phyloP scores from a whole-genome alignment of 2,329 filamentous ascomycete species.

The Alternaria panax region DNA sequence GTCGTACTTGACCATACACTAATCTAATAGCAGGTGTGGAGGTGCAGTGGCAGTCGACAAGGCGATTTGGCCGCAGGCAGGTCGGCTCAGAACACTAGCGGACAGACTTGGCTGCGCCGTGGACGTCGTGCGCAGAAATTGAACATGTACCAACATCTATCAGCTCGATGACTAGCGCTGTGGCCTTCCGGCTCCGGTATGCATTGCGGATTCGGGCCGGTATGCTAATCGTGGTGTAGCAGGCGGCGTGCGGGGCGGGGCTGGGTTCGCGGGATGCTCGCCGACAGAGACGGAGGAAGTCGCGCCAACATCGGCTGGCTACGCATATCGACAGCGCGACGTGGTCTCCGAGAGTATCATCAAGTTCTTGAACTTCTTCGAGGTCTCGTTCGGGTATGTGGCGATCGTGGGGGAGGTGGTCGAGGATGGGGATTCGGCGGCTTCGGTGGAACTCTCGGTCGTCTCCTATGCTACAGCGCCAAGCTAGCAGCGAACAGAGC shows the following conservation, averaged over 20 bases:
- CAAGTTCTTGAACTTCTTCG: not conserved
- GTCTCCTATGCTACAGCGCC: not conserved
- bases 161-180: not conserved
- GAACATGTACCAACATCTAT: not conserved
- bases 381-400: not conserved
- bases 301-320: not conserved
- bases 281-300: not conserved
- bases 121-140: not conserved
- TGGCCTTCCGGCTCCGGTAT: not conserved
- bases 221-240: not conserved
- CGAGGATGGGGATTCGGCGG: conserved; percentile 2
- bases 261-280: not conserved
- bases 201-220: not conserved
- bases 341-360: not conserved
- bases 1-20: not conserved
- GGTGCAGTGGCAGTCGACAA: not conserved
- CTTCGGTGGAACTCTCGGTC: conserved; percentile 8
- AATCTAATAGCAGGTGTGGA: not conserved
- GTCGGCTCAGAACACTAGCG: not conserved
- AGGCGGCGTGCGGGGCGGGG: not conserved
- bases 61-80: not conserved
- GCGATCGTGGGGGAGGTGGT: not conserved
- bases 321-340: not conserved
- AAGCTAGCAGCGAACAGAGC: not conserved
- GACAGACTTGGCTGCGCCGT: not conserved